Evolutionary conservation across 2,329 filamentous ascomycete genomes (phyloP), one percentile per base, ranked within the genome.

Genomic region (Tolypocladium paradoxum): DNA sequence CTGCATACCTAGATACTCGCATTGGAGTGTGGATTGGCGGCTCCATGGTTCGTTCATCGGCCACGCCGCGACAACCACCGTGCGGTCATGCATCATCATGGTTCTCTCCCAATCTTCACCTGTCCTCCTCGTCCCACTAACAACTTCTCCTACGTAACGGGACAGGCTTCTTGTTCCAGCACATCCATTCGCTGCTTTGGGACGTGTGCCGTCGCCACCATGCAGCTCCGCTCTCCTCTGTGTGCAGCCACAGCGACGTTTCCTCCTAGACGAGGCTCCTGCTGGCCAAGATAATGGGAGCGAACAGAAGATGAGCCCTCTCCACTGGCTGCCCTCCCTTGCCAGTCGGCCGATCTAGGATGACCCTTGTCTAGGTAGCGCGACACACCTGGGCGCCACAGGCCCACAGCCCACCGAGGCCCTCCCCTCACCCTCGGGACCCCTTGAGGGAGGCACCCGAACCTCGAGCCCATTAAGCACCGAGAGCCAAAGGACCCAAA

Each of bases 321-420:
- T 43, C 38, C 38, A 43, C 38, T 27, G 33, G 33, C 5, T 34
- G 38, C 45, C 48, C 54, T 60, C 56, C 56, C 58, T 56, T 60
- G 58, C 54, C 51, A n/a, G 54, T 55, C 49, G 55, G 52, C 54
- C 57, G 58, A 61, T 59, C 62, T 54, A 56, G 62, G 63, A 59
- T 58, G 4, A 54, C 53, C 64, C 63, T 53, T 62, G 63, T 62
- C 61, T 59, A n/a, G n/a, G n/a, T n/a, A 59, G 58, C 45, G 54
- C 56, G 46, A 51, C 50, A 48, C 48, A n/a, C n/a, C n/a, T 51
- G 35, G 49, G 34, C 52, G 49, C 29, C 54, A 54, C 46, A 45
- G 46, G 33, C 43, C 29, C 54, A 54, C 46, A 45, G 46, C 37
- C 43, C 54, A 36, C 40, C 40, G 7, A 29, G 22, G n/a, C 40